phyloP scores from a whole-genome alignment of 2,329 filamentous ascomycete species.

The Neodidymelliopsis sp. region DNA sequence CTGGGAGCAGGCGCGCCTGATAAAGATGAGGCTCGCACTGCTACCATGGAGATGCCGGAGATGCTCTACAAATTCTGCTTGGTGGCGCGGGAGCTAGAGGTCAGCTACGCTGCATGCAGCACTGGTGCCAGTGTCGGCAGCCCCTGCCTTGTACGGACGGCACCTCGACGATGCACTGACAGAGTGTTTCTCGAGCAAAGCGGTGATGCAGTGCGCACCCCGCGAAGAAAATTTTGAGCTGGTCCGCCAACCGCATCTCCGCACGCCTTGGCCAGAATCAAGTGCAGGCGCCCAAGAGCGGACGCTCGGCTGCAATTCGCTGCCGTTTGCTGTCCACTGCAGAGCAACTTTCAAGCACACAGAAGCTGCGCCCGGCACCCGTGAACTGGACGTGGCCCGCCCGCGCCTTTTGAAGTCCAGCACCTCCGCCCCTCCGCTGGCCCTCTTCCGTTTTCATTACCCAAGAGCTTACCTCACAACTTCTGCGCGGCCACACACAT shows the following conservation, averaged over 20 bases:
- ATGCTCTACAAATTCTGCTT: conserved; percentile 26
- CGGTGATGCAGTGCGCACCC: conserved; percentile 28
- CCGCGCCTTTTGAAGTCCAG: conserved; percentile 44
- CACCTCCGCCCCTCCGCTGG: conserved; percentile 44
- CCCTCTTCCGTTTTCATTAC: conserved; percentile 54
- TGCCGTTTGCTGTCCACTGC: conserved; percentile 24
- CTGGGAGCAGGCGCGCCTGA: conserved; percentile 19
- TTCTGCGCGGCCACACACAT: conserved; percentile 49
- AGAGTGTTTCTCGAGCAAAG: conserved; percentile 17
- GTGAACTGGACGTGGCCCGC: conserved; percentile 33
- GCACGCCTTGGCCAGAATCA: conserved; percentile 30
- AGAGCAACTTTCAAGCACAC: conserved; percentile 30
- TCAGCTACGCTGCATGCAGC: conserved; percentile 14
- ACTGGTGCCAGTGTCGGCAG: conserved; percentile 27
- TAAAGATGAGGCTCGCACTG: conserved; percentile 19
- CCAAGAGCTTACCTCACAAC: conserved; percentile 58
- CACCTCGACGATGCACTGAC: conserved; percentile 24
- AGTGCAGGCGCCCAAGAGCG: conserved; percentile 20
- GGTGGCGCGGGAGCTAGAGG: conserved; percentile 34
- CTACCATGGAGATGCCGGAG: conserved; percentile 45
- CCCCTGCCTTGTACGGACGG: conserved; percentile 28
- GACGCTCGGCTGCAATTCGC: conserved; percentile 32
- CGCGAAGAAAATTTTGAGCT: conserved; percentile 39
- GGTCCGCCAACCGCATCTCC: conserved; percentile 28
- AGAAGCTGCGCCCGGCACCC: conserved; percentile 27